These are phyloP conservation scores for Narthecium ossifragum DNA, from an alignment of 106 monocot species.

Conservation along the genomic window DNA sequence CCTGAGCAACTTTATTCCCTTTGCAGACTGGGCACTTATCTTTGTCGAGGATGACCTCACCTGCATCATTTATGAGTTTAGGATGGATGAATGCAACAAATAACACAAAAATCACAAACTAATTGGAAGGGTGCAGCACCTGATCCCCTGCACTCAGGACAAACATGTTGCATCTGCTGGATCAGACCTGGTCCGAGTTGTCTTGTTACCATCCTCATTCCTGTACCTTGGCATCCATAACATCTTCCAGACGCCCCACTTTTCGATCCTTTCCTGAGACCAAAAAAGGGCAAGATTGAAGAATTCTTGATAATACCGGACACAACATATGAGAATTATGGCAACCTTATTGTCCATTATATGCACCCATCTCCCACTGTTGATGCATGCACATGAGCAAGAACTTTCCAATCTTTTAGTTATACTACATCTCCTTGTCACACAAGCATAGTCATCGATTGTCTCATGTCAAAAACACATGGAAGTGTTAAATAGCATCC, in stretches of 20 bases:
- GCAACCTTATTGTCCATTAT: too few relatives aligned
- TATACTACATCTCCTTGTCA: too few relatives aligned
- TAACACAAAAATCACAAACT: not conserved
- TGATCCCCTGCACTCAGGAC: slow-evolving; percentile 65
- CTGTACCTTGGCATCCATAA: slow-evolving; percentile 44
- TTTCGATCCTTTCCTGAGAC: slow-evolving; percentile 61
- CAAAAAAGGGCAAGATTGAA: too few relatives aligned
- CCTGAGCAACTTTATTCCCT: slow-evolving; percentile 65
- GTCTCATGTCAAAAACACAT: too few relatives aligned
- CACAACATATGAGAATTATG: too few relatives aligned
- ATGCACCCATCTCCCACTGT: too few relatives aligned
- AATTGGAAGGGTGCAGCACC: slow-evolving; percentile 14
- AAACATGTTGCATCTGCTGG: slow-evolving; percentile 77
- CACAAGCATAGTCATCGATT: too few relatives aligned
- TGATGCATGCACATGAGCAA: too few relatives aligned
- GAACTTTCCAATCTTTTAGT: too few relatives aligned
- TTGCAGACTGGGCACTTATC: slow-evolving; percentile 73
- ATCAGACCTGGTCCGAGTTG: slow-evolving; percentile 84
- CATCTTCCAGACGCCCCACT: slow-evolving; percentile 54
- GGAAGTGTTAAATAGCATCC: too few relatives aligned
- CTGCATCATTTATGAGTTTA: slow-evolving; percentile 15
- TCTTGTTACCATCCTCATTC: slow-evolving; percentile 37
- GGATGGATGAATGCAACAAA: not conserved
- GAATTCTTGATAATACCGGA: too few relatives aligned
- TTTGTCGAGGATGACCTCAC: slow-evolving; percentile 71